Evolutionary conservation across 2,329 filamentous ascomycete genomes (phyloP).

Genomic region (Paecilomyces niveus): DNA sequence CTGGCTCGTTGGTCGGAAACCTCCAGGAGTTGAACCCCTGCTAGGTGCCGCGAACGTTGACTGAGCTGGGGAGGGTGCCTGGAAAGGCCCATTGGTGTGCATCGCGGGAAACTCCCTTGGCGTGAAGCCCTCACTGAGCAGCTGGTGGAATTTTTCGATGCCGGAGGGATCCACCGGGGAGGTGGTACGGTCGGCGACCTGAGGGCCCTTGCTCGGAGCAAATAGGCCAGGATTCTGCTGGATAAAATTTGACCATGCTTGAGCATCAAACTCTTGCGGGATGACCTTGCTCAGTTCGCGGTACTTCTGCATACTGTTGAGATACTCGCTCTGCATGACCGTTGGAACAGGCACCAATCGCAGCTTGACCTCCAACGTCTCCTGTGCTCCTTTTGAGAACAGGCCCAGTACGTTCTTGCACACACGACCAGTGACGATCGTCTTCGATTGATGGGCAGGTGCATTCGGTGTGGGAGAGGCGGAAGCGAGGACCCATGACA

Average conservation of each 20-base stretch:
- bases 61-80: conserved; percentile 32
- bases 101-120: conserved; percentile 32
- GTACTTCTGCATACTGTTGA: conserved; percentile 55
- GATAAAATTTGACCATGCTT: conserved; percentile 72
- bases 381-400: conserved; percentile 70
- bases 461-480: conserved; percentile 49
- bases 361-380: conserved; percentile 89
- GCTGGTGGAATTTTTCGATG: conserved; percentile 38
- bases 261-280: conserved; percentile 58
- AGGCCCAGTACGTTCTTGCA: conserved; percentile 78
- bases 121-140: conserved; percentile 38
- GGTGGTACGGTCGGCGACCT: conserved; percentile 16
- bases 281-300: conserved; percentile 52
- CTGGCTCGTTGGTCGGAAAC: conserved; percentile 14
- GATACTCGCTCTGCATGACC: conserved; percentile 53
- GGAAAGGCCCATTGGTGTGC: conserved; percentile 20
- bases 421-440: conserved; percentile 76
- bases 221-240: conserved; percentile 57
- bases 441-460: conserved; percentile 55
- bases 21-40: conserved; percentile 30
- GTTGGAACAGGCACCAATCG: conserved; percentile 73
- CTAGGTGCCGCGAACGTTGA: conserved; percentile 27
- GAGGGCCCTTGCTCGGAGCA: conserved; percentile 14
- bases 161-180: conserved; percentile 35
- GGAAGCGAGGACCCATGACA: conserved; percentile 72